phyloP scores from a whole-genome alignment of 2,329 filamentous ascomycete genomes.

The Kalmusia sp. region DNA sequence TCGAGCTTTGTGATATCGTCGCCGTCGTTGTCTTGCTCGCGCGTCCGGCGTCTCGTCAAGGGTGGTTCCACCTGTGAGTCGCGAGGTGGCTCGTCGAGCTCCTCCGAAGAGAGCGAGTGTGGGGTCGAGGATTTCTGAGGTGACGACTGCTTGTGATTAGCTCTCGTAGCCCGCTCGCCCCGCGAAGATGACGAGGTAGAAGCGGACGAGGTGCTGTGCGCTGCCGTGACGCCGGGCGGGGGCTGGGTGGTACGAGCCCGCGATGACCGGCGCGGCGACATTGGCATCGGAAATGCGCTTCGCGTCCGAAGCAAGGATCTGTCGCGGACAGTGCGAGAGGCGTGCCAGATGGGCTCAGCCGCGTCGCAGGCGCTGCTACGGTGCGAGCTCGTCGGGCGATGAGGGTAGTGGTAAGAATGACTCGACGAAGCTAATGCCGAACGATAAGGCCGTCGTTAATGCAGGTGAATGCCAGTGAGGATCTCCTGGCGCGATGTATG shows the following conservation, averaged over 20 bases:
- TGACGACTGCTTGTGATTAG: conserved; percentile 74
- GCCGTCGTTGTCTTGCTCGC: conserved; percentile 73
- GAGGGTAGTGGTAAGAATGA: conserved; percentile 20
- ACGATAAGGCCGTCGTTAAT: conserved; percentile 11
- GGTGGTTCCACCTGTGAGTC: conserved; percentile 66
- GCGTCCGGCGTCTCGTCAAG: conserved; percentile 79
- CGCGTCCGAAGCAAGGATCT: not conserved
- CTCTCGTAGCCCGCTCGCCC: conserved; percentile 75
- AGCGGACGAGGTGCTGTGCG: conserved; percentile 80
- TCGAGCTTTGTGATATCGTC: conserved; percentile 55
- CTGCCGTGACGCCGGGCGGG: conserved; percentile 67
- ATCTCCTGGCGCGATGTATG: conserved; percentile 17
- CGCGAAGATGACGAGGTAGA: conserved; percentile 74
- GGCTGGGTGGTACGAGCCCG: conserved; percentile 82
- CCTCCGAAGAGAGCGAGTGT: conserved; percentile 74
- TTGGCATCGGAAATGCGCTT: conserved; percentile 34
- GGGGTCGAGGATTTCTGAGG: conserved; percentile 78
- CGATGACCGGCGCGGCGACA: conserved; percentile 86
- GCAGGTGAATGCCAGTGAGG: conserved; percentile 18
- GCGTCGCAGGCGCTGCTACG: conserved; percentile 18
- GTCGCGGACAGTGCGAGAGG: conserved; percentile 5
- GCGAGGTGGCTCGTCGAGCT: conserved; percentile 63
- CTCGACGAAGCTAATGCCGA: conserved; percentile 14
- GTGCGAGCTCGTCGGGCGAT: conserved; percentile 16
- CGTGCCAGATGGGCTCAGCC: conserved; percentile 10